Evolutionary conservation across 2,329 filamentous ascomycete species (phyloP), one percentile per base, ranked within the genome.

Genomic region (Pyricularia grisea): DNA sequence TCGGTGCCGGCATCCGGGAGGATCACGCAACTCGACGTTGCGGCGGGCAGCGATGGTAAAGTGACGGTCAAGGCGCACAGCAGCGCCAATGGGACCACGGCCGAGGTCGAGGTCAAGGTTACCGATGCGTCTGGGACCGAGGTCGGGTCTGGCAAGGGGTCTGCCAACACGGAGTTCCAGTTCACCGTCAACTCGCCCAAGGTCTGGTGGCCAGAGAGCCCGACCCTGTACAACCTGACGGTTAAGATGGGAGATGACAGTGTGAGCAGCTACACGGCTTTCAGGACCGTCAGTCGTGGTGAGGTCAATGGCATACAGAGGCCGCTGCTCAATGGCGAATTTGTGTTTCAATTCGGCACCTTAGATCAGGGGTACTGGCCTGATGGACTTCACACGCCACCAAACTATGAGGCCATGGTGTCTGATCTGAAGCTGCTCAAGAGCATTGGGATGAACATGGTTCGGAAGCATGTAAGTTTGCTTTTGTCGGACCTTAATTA

Each of bases 311-410:
- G 87, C 0, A 75, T 90, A 1, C 79, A 85, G 69, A 84, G 89
- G 0, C 88, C 88, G 0, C 76, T 91, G 0, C 77, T 92, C 58
- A 92, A 92, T 71, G 88, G 87, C n/a, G 81, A 90, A 68, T 90
- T 90, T 58, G 79, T 87, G 14, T 92, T 92, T 75, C 81, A 85
- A 61, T 89, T 91, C 67, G 89, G 88, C 3, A 89, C 89, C 0
- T 80, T 92, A 0, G 90, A 92, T 69, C 90, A 92, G 73, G 90
- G 90, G 0, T 91, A 82, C 75, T 92, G 89, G 89, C 89, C 89
- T 0, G 89, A 92, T 73, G 90, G 90, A 0, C 79, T 92, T 3
- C 85, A 92, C 74, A 84, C 84, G 0, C 84, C 90, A 0, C 90
- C 90, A 0, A 91, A 82, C 10, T 79, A 82, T 3, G 88, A 92